Evolutionary conservation across 2,329 filamentous ascomycete species (phyloP), one percentile per base, ranked within the genome.

Genomic region (Colletotrichum truncatum): DNA sequence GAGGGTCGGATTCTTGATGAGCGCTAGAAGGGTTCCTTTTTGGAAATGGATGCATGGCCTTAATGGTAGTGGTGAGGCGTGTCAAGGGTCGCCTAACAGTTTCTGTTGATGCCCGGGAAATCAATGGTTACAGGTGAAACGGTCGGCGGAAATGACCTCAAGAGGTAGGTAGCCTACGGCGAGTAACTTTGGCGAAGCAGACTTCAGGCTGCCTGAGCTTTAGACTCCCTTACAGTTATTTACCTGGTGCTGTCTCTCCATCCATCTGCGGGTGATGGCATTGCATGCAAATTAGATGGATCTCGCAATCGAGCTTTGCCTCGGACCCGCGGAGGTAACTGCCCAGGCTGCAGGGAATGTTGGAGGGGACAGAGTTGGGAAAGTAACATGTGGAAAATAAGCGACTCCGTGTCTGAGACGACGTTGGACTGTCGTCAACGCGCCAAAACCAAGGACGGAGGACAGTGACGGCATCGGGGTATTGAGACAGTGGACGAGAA

Each of bases 391-490:
- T 16, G 16, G 9, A 48, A 59, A 52, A 25, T 26, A 16, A 28
- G 36, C 34, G 48, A 64, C 57, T 55, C 49, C 57, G 62, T 62
- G 57, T 28, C 26, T 55, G 43, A 43, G 18, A 12, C 23, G 41
- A n/a, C 4, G 32, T 18, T 23, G 26, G 28, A 45, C 51, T 36
- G 57, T 63, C 25, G 36, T 62, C 26, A 43, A 36, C 43, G 43
- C 52, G 49, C 57, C 43, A 56, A 46, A 66, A 32, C 6, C 43
- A 62, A 43, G 41, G 41, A 62, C 28, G 43, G 45, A 46, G 28
- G 49, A 66, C 57, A 66, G 63, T 66, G 57, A 52, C 63, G 63
- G 57, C 51, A 56, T 38, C 49, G 18, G 30, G 26, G 16, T 32
- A 34, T 51, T 8, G 34, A 51, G 21, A 66, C 63, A 45, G 57